Evolutionary conservation across 352 stramenopile genomes (phyloP), one percentile per base, ranked within the genome.

Genomic region (Phytophthora vignae): DNA sequence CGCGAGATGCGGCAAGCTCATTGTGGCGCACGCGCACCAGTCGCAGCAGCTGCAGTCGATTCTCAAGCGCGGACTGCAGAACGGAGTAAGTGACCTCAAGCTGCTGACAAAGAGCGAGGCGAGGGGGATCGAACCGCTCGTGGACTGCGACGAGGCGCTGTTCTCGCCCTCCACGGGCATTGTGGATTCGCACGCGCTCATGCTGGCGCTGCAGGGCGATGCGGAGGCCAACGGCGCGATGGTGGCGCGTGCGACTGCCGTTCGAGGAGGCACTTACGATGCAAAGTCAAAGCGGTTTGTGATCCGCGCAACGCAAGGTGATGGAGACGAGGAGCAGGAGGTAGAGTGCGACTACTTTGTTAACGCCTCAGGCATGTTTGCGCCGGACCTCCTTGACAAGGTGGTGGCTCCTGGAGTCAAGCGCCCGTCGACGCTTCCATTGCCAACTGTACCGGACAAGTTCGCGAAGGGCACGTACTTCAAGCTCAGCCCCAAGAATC

Each of bases 381-480:
- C 92, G 0, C 76, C 84, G 2, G 49, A 76, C 25, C 59, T 91
- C 14, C 59, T 86, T n/a, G 55, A 72, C 40, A 76, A 87, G 40
- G 42, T 87, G 9, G 64, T 62, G 22, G 52, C 40, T 19, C n/a
- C 52, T 42, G 60, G 46, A 15, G 10, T 65, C 15, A 17, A 59
- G 17, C 46, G 36, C 22, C 44, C 29, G 19, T 56, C 31, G 29
- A 14, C 31, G 4, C 38, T 29, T 40, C 46, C 42, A 3, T 29
- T 69, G 22, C 84, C 84, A 4, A 67, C 48, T 12, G 55, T 97
- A 42, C 69, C 84, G 9, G 50, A 85, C 67, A 85, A 83, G 50
- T 98, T 98, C 69, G 95, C 96, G 15, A 99, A 99, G 74, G 97
- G 97, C 12, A 99, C 96, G 40, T 99, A 99, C 79, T 99, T 99